These are phyloP conservation scores for Chlorociboria aeruginascens DNA, from an alignment of 495 filamentous ascomycete species.

Conservation along the genomic window DNA sequence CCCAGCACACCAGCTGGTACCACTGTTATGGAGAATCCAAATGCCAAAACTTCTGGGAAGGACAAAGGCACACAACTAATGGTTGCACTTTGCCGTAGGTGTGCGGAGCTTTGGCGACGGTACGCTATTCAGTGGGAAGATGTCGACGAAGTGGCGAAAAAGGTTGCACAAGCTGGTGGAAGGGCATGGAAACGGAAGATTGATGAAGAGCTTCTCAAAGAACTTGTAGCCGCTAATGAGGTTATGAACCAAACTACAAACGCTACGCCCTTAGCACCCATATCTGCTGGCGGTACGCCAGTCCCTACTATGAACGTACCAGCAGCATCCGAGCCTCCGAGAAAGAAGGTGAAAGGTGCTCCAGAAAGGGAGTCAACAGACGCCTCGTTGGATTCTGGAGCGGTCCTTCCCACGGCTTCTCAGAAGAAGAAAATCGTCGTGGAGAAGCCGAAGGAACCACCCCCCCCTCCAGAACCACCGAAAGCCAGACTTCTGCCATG, in stretches of 20 bases:
- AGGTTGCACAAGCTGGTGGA: conserved; percentile 69
- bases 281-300: conserved; percentile 15
- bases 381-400: conserved; percentile 1
- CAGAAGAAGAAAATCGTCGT: conserved; percentile 50
- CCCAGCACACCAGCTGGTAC: conserved; percentile 64
- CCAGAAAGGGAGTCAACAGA: conserved; percentile 33
- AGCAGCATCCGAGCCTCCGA: conserved; percentile 27
- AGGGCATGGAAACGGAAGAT: conserved; percentile 78
- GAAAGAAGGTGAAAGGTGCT: conserved; percentile 38
- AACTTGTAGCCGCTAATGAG: conserved; percentile 45
- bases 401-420: conserved; percentile 22
- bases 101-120: conserved; percentile 83
- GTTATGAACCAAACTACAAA: conserved; percentile 25
- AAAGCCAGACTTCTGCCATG: conserved; percentile 71
- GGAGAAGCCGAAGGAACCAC: conserved; percentile 34
- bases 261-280: not conserved
- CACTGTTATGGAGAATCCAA: conserved; percentile 55
- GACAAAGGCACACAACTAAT: conserved; percentile 70
- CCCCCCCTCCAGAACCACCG: conserved; percentile 55
- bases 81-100: conserved; percentile 78
- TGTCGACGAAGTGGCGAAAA: conserved; percentile 85
- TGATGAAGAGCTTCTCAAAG: conserved; percentile 83
- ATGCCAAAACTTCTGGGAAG: conserved; percentile 44
- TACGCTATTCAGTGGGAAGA: conserved; percentile 96
- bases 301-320: conserved; percentile 8